Conservation (phyloP, 2,329 filamentous ascomycete species). For the Gnomoniopsis smithogilvyi region DNA sequence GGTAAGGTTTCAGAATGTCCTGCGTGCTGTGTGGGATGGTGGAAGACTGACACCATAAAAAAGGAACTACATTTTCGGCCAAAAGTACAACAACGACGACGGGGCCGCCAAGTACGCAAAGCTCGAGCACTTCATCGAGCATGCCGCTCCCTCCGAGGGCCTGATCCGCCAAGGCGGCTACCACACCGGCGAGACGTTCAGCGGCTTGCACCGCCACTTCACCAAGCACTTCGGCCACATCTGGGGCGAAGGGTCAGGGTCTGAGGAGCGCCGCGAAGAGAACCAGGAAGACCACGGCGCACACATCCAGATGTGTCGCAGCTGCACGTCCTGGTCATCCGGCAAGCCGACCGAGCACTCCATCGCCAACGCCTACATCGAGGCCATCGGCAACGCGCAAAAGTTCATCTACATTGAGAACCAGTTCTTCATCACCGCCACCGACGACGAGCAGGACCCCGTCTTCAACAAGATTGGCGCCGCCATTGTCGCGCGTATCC, state of each 20-base stretch:
- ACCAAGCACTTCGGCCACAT: slow-evolving; percentile 35
- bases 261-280: slow-evolving; percentile 17
- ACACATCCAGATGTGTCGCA: slow-evolving; percentile 45
- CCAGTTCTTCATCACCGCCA: slow-evolving; percentile 85
- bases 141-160: slow-evolving; percentile 21
- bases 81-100: slow-evolving; percentile 66
- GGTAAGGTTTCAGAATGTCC: slow-evolving; percentile 43
- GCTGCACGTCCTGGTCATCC: slow-evolving; percentile 49
- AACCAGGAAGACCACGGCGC: slow-evolving; percentile 22
- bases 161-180: slow-evolving; percentile 22
- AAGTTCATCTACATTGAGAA: slow-evolving; percentile 82
- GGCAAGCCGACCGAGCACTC: slow-evolving; percentile 64
- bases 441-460: slow-evolving; percentile 64
- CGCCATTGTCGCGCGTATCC: slow-evolving; percentile 73
- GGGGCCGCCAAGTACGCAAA: slow-evolving; percentile 45
- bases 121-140: slow-evolving; percentile 21
- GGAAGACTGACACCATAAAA: slow-evolving; percentile 23
- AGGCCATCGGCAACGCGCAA: slow-evolving; percentile 64
- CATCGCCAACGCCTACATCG: slow-evolving; percentile 80
- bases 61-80: slow-evolving; percentile 79
- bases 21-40: background rate
- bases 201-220: slow-evolving; percentile 31
- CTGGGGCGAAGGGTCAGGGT: slow-evolving; percentile 24
- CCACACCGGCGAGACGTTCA: slow-evolving; percentile 23
- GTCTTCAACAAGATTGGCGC: slow-evolving; percentile 76